Base-by-base conservation (phyloP, 2,329 filamentous ascomycete genomes). In the Trichoderma atrobrunneum region DNA sequence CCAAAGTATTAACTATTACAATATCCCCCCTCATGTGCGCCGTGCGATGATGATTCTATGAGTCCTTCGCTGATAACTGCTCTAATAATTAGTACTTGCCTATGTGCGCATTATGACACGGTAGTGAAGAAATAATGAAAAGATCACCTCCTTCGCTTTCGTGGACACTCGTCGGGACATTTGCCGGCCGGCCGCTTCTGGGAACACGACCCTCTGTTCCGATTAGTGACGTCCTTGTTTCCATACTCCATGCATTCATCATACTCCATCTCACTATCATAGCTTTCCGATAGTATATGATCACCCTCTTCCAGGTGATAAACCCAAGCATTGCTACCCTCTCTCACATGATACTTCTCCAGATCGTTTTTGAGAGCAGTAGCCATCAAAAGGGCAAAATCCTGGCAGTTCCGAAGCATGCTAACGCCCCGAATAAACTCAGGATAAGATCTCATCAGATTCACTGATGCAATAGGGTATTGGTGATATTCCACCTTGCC, bases 391-490 rank as follows among this genome's bases (percentile, higher is more conserved):
- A 63, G 75, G 5, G 75, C 76, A 39, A 72, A 57, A 24, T 78
- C 76, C 57, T 78, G 77, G 5, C 67, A 74, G 39, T 79, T 79
- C 21, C 76, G 72, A 10, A 79, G 63, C 10, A 69, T 48, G 26
- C 48, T 73, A 34, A 75, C 57, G 57, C 76, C 76, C 10, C 70
- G 30, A 14, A 74, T 74, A 59, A 70, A 72, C 24, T 67, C 73
- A 32, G 73, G 39, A 30, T 75, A 64, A 48, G 74, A 75, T 34
- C 32, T n/a, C 11, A n/a, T 54, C 2, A 78, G n/a, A 28, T 74
- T 73, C 5, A 64, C 72, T 7, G 73, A 75, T 8, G 24, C 34
- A 60, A 75, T 32, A 18, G 28, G 72, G 54, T 75, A 76, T 68
- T 79, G 76, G 73, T 78, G 75, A 60, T 78, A 78, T 60, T 76